phyloP scores from a whole-genome alignment of 345 rosid genomes.

The Bruguiera sexangula region DNA sequence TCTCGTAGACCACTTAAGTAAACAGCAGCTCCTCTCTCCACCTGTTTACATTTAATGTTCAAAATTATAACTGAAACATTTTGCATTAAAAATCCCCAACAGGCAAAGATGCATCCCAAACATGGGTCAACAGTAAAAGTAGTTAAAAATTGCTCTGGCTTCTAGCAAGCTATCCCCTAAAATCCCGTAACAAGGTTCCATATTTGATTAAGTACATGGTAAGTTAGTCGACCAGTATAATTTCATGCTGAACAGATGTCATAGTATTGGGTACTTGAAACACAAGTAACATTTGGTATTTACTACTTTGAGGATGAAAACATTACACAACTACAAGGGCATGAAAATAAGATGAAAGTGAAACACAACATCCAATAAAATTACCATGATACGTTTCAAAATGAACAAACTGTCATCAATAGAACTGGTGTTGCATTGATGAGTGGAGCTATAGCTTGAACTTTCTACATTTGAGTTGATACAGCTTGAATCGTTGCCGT shows the following conservation, averaged over 20 bases:
- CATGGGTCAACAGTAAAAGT: no score
- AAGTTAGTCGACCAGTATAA: no score
- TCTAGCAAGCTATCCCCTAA: no score
- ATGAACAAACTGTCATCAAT: constrained; percentile 51
- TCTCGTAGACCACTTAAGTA: constrained; percentile 89
- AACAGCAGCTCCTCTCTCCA: constrained; percentile 78
- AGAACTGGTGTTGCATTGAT: constrained; percentile 39
- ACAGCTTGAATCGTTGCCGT: constrained; percentile 36
- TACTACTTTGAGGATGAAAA: no score
- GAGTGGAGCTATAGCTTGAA: constrained; percentile 32
- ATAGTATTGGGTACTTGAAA: no score
- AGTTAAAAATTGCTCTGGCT: no score
- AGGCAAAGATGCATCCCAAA: no score
- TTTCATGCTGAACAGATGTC: no score
- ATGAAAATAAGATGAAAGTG: neutral
- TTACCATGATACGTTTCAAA: constrained; percentile 94
- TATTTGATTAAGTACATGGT: neutral
- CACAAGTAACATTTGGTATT: no score
- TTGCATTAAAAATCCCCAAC: neutral
- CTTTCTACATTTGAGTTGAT: constrained; percentile 27
- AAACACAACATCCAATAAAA: neutral
- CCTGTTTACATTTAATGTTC: constrained; percentile 46
- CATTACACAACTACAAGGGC: neutral
- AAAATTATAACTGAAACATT: constrained; percentile 2
- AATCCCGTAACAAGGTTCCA: neutral